phyloP scores from a whole-genome alignment of 495 filamentous ascomycete genomes.

The Lichina pygmaea region DNA sequence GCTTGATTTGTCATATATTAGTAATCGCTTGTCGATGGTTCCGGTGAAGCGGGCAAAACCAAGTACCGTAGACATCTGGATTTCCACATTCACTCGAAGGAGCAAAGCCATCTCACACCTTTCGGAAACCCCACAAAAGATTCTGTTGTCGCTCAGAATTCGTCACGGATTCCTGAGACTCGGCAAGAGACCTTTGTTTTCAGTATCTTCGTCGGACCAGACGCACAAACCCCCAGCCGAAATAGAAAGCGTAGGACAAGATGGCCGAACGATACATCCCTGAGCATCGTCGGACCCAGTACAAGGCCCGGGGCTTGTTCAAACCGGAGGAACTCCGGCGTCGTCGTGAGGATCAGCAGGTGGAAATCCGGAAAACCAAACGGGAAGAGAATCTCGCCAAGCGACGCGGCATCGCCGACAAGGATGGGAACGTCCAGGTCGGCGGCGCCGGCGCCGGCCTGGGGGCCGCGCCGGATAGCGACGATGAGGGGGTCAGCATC shows the following conservation, averaged over 20 bases:
- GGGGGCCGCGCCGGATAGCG: conserved; percentile 76
- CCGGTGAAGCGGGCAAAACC: too few species aligned
- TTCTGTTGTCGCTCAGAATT: too few species aligned
- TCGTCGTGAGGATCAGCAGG: conserved; percentile 95
- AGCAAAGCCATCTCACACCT: too few species aligned
- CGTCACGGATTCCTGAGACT: too few species aligned
- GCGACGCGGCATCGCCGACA: conserved; percentile 69
- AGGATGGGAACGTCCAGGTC: conserved; percentile 29
- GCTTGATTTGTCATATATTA: too few species aligned
- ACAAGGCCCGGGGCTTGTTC: conserved; percentile 96
- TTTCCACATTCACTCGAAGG: too few species aligned
- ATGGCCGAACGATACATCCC: conserved; percentile 99
- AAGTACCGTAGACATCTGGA: too few species aligned
- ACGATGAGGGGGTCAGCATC: conserved; percentile 82
- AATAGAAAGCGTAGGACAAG: conserved; percentile 16
- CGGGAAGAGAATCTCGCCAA: conserved; percentile 97
- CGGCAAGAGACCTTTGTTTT: too few species aligned
- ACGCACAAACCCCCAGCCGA: not conserved
- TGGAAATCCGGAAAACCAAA: conserved; percentile 96
- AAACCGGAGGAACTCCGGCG: conserved; percentile 96
- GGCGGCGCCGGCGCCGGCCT: conserved; percentile 50
- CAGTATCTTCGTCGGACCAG: conserved; percentile 2
- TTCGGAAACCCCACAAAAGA: too few species aligned
- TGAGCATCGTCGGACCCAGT: conserved; percentile 95
- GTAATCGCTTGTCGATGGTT: too few species aligned